Percentiles rank a stretch among this genome's conserved stretches.
phyloP scores from a whole-genome alignment of 1,284 basidiomycete species.

The Sanghuangporus baumii region DNA sequence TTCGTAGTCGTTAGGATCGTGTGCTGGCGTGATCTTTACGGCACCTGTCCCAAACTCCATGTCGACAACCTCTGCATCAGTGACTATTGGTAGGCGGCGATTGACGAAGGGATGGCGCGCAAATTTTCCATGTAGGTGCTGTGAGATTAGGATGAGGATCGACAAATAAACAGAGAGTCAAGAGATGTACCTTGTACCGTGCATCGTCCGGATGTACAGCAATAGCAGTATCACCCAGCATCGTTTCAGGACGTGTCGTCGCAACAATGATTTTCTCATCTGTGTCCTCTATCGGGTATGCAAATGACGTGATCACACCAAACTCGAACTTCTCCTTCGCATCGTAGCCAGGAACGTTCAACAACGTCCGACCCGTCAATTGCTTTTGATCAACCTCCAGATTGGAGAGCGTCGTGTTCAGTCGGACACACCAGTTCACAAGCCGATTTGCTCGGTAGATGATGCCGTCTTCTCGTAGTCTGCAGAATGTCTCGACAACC shows the following conservation, averaged over 20 bases:
- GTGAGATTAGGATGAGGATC: background rate
- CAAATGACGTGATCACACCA: conserved; percentile 94
- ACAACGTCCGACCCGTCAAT: conserved; percentile 81
- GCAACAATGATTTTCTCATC: conserved; percentile 94
- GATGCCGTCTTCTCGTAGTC: conserved; percentile 88
- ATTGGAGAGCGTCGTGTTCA: conserved; percentile 97
- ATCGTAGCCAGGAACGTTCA: conserved; percentile 94
- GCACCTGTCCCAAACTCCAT: conserved; percentile 98
- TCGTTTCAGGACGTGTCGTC: conserved; percentile 97
- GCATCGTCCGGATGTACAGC: conserved; percentile 94
- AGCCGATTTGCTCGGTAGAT: conserved; percentile 96
- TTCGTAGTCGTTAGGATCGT: conserved; percentile 97
- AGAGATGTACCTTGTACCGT: conserved; percentile 63
- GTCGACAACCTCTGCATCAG: conserved; percentile 84
- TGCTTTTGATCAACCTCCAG: conserved; percentile 97
- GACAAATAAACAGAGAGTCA: background rate
- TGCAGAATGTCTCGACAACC: conserved; percentile 90
- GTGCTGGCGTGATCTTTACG: conserved; percentile 99
- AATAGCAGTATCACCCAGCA: conserved; percentile 97
- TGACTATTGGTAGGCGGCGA: conserved; percentile 85
- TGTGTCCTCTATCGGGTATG: conserved; percentile 87
- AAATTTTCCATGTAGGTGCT: conserved; percentile 93
- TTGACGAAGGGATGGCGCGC: conserved; percentile 88
- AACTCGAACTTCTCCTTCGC: conserved; percentile 95
- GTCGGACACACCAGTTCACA: conserved; percentile 96